Conservation (phyloP, 352 stramenopile species). For the Phytophthora citrophthora region DNA sequence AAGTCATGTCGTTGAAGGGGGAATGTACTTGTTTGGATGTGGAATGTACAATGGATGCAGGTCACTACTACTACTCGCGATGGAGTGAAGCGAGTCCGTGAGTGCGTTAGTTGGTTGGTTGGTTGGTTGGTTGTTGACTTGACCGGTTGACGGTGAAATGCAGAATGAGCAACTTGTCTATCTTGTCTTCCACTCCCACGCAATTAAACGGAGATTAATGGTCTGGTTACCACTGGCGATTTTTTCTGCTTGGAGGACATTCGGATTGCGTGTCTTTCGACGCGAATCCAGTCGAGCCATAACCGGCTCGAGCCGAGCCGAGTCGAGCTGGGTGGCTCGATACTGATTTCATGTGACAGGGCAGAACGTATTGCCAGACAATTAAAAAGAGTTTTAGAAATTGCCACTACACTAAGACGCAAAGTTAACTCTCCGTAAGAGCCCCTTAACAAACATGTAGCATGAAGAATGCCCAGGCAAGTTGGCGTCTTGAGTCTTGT, state of each 20-base stretch:
- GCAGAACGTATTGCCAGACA: too few relatives aligned
- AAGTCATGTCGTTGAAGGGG: neutral
- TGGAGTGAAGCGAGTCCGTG: neutral
- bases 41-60: neutral
- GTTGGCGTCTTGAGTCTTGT: too few relatives aligned
- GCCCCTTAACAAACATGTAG: too few relatives aligned
- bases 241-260: neutral
- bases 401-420: too few relatives aligned
- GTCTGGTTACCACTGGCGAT: neutral
- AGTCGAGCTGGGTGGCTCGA: neutral
- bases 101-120: neutral
- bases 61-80: neutral
- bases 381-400: too few relatives aligned
- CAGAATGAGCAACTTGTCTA: neutral
- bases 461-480: too few relatives aligned
- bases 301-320: neutral
- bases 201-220: neutral
- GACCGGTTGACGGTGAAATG: conserved; percentile 1
- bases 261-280: neutral
- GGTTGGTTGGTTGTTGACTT: neutral
- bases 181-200: too few relatives aligned
- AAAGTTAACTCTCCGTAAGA: too few relatives aligned
- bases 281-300: neutral
- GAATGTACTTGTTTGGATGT: neutral
- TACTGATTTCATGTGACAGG: neutral